Conservation (phyloP, 2,329 filamentous ascomycete genomes). For the Pseudogymnoascus sp. region DNA sequence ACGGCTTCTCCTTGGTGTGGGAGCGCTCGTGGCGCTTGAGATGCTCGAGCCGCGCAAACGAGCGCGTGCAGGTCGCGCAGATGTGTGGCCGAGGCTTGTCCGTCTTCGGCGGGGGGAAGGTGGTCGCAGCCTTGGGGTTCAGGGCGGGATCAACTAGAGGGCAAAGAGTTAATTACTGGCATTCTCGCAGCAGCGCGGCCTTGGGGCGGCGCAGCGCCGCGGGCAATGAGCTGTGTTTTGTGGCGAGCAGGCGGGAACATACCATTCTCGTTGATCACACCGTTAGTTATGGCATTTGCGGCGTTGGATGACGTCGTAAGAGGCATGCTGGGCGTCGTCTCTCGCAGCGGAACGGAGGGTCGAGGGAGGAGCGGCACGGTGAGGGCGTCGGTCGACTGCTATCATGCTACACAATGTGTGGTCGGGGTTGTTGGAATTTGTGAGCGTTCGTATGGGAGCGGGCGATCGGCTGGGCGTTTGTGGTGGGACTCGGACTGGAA, state of each 20-base stretch:
- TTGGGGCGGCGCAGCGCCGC: constrained; percentile 12
- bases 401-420: background rate
- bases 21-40: constrained; percentile 94
- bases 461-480: background rate
- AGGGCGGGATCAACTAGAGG: constrained; percentile 6
- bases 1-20: constrained; percentile 97
- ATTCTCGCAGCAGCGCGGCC: constrained; percentile 9
- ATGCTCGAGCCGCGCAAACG: constrained; percentile 91
- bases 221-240: background rate
- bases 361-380: constrained; percentile 1
- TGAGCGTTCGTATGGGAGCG: background rate
- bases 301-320: constrained; percentile 24
- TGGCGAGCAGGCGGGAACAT: constrained; percentile 10
- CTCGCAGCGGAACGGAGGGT: background rate
- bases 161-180: background rate
- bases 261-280: constrained; percentile 25
- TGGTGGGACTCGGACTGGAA: background rate
- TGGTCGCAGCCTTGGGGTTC: constrained; percentile 23
- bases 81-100: constrained; percentile 96
- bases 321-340: constrained; percentile 19
- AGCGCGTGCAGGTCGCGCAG: constrained; percentile 82
- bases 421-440: background rate
- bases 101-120: constrained; percentile 75
- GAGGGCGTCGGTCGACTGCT: background rate
- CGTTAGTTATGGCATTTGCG: constrained; percentile 20